These are phyloP conservation scores for Sclerotinia borealis DNA, from an alignment of 2,329 filamentous ascomycete species.

Conservation along the genomic window DNA sequence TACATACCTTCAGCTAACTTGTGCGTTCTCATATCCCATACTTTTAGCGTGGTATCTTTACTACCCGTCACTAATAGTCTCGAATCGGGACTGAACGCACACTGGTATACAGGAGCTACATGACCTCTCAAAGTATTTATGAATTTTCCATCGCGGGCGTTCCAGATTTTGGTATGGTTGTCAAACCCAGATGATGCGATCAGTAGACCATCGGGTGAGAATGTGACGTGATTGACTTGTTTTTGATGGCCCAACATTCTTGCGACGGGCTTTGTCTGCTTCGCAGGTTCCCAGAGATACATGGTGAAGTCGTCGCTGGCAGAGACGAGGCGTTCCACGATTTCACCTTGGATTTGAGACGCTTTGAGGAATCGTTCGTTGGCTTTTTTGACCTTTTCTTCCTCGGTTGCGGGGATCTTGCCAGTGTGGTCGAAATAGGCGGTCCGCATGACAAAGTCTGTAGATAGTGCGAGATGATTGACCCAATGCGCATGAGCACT, in stretches of 20 bases:
- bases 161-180: conserved; percentile 93
- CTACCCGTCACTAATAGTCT: conserved; percentile 80
- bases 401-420: conserved; percentile 59
- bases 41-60: conserved; percentile 86
- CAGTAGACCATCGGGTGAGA: conserved; percentile 81
- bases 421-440: conserved; percentile 80
- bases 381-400: conserved; percentile 68
- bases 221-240: conserved; percentile 91
- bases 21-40: conserved; percentile 83
- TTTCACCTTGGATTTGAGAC: conserved; percentile 65
- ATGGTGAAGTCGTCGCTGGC: conserved; percentile 95
- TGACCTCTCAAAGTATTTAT: conserved; percentile 84
- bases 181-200: conserved; percentile 90
- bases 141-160: conserved; percentile 68
- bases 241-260: conserved; percentile 92
- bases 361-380: conserved; percentile 81
- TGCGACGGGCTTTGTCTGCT: conserved; percentile 76
- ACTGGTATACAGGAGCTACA: conserved; percentile 87
- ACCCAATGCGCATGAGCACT: conserved; percentile 87
- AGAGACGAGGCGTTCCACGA: conserved; percentile 80
- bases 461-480: conserved; percentile 89
- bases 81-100: conserved; percentile 86
- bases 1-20: conserved; percentile 56
- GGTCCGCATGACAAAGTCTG: conserved; percentile 82
- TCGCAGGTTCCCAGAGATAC: conserved; percentile 85